phyloP scores from a whole-genome alignment of 176 grass and related monocot species.

The Oryza meridionalis region DNA sequence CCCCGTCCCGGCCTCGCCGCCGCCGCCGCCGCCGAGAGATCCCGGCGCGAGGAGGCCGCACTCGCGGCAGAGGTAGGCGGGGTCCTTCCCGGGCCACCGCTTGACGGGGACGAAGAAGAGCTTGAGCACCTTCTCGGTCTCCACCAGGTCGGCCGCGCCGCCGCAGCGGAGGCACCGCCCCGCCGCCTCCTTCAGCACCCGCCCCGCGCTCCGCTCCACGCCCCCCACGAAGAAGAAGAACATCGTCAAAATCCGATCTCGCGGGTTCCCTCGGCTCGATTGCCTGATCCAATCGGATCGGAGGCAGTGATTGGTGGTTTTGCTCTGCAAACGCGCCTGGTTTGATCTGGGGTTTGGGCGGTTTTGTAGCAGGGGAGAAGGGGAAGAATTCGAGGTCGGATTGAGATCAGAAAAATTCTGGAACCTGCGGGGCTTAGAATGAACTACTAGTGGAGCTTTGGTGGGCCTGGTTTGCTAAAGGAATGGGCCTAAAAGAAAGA shows the following conservation, averaged over 20 bases:
- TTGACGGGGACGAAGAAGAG: constrained; percentile 85
- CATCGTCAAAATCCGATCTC: constrained; percentile 36
- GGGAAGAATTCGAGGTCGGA: background rate
- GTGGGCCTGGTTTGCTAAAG: too few species aligned
- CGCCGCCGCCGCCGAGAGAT: constrained; percentile 39
- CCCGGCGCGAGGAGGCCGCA: constrained; percentile 76
- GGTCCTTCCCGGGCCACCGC: constrained; percentile 71
- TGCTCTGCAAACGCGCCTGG: background rate
- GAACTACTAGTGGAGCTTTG: background rate
- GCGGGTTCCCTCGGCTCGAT: background rate
- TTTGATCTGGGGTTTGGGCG: constrained; percentile 1
- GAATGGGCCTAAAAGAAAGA: too few species aligned
- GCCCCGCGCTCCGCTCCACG: constrained; percentile 62
- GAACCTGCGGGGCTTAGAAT: background rate
- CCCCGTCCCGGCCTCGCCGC: background rate
- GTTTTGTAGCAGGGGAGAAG: background rate
- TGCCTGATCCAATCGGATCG: background rate
- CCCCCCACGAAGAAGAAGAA: constrained; percentile 93
- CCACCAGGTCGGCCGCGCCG: constrained; percentile 71
- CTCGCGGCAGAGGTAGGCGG: constrained; percentile 73
- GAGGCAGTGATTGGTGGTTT: background rate
- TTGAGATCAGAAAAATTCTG: background rate
- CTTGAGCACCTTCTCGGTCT: constrained; percentile 83
- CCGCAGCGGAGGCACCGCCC: constrained; percentile 84
- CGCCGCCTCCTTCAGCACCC: constrained; percentile 70